phyloP scores from a whole-genome alignment of 805 yeast genomes.

The Maudiozyma bulderi region DNA sequence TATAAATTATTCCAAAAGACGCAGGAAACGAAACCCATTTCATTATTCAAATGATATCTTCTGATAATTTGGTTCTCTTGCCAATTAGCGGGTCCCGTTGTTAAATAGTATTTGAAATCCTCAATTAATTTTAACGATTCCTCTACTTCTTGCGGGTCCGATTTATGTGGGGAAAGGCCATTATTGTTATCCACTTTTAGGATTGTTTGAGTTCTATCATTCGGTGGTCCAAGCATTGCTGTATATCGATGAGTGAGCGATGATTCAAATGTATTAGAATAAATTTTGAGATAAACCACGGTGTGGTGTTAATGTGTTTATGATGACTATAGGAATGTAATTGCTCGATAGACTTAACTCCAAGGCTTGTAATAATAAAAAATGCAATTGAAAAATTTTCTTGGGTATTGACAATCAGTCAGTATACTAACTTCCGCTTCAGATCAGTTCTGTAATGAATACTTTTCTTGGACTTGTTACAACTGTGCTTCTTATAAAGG shows the following conservation, averaged over 20 bases:
- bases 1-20: slow-evolving; percentile 85
- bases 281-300: too few species aligned
- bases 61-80: slow-evolving; percentile 78
- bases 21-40: slow-evolving; percentile 88
- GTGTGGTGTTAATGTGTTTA: too few species aligned
- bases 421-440: too few species aligned
- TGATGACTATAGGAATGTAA: too few species aligned
- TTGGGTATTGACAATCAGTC: too few species aligned
- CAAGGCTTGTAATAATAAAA: too few species aligned
- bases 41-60: slow-evolving; percentile 74
- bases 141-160: slow-evolving; percentile 9
- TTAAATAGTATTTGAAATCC: slow-evolving; percentile 74
- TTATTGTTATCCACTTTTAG: slow-evolving; percentile 5
- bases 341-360: too few species aligned
- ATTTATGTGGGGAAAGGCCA: neutral
- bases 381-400: too few species aligned
- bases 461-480: neutral
- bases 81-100: slow-evolving; percentile 95
- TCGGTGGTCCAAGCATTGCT: slow-evolving; percentile 7
- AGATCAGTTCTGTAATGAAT: too few species aligned
- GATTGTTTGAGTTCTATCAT: slow-evolving; percentile 15
- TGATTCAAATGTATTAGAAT: neutral
- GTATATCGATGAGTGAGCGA: neutral
- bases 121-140: slow-evolving; percentile 35
- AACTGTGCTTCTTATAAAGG: neutral